Evolutionary conservation across 2,329 filamentous ascomycete species (phyloP), one percentile per base, ranked within the genome.

Genomic region (Cladosporium sp.): DNA sequence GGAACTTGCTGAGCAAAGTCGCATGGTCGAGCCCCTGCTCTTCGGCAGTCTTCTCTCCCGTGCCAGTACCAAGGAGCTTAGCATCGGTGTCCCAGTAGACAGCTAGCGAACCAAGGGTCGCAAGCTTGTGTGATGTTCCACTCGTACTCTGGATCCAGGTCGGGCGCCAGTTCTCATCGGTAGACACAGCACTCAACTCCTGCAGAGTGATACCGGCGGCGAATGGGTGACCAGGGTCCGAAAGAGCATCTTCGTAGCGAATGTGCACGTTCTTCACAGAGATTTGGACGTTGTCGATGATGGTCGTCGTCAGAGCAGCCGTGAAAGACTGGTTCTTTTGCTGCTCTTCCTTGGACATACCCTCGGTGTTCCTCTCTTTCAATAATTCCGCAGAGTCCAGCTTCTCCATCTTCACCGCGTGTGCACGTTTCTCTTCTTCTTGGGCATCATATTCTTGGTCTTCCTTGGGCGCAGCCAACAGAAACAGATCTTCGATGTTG

Each of bases 41-140:
- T 32, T 79, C 76, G 40, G 78, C 83, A 8, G 81, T 78, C 59
- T 85, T 78, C 3, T 84, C 83, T 63, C 94, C 90, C 64, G 89
- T 87, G 7, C 91, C 91, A 4, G 89, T 86, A 12, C 91, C 91
- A 42, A 97, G 80, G 3, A 99, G 81, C 24, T 87, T 81, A 1
- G 91, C 85, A 72, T 99, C 93, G 1, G 94, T 99, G 72, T 99
- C 95, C 94, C 95, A 99, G 74, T 99, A 99, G 9, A 97, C 83
- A 2, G 94, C 91, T 51, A 99, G 77, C 4, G 92, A 91, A 32
- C 90, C 91, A 15, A 99, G 80, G 2, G 88, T 95, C 5, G 92
- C 94, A 45, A 99, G 81, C 75, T 99, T 99, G 77, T 99, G 90
- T 20, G 92, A 97, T 12, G 88, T 89, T 25, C 82, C 81, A 47